Base-by-base conservation (phyloP, 352 stramenopile genomes). In the Globisporangium solare region DNA sequence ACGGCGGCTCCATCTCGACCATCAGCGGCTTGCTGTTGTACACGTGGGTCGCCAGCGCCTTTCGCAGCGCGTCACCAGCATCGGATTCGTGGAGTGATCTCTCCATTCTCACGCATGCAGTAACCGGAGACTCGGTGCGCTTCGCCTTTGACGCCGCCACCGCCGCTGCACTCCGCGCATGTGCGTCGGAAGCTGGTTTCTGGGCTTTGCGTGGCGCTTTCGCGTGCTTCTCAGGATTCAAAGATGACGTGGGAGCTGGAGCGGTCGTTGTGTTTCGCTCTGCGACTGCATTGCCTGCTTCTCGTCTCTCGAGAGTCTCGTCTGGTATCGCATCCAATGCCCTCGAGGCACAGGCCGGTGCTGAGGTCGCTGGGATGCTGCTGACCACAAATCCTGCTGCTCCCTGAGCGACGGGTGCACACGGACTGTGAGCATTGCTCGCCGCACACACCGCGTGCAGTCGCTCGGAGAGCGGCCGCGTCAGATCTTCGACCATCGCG, bases 1-100 rank as follows among this genome's bases (percentile, higher is more conserved):
- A 65, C 3, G 68, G 48, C 12, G 49, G 40, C 3, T 60, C 64
- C n/a, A 89, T 18, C 18, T 58, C 58, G 46, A 61, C 75, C 13
- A 71, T 49, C 14, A 89, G 54, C 2, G 58, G 35, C 55, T 86
- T 85, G 58, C 71, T 76, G 56, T 87, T 86, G 60, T 87, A 83
- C 17, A 70, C 46, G 46, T 87, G 78, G 21, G 32, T 68, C 24
- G 71, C 64, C 7, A 89, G 56, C 12, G 79, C 76, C 2, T 64
- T 41, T n/a, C 58, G 54, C 54, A 87, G 77, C 17, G 51, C 64
- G 2, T 63, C 39, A 21, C 76, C 76, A 20, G 67, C 56, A 6
- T 47, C 53, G 0, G 79, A 89, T 2, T 55, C 53, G 20, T 73
- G 51, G 6, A 89, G 47, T 0, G 72, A 66, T n/a, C 61, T 60